Percentiles rank a stretch among this genome's conserved stretches.
phyloP scores from a whole-genome alignment of 164 flowering plant genomes.

The Sedum album region DNA sequence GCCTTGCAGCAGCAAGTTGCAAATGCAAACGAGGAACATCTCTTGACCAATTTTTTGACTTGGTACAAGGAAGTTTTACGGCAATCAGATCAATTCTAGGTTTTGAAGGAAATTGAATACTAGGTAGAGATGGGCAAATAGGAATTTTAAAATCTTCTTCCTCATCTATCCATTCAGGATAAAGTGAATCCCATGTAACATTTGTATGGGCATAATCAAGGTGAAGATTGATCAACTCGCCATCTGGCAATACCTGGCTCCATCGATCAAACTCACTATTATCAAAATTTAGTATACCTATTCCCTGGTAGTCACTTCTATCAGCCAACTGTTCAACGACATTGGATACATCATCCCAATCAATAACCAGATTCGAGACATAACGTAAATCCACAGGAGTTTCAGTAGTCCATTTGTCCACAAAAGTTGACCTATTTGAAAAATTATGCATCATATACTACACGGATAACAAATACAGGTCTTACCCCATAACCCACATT shows the following conservation, averaged over 20 bases:
- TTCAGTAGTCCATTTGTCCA: slow-evolving; percentile 43
- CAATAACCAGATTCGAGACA: slow-evolving; percentile 21
- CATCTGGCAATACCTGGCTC: slow-evolving; percentile 35
- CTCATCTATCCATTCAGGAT: slow-evolving; percentile 77
- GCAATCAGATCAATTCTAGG: slow-evolving; percentile 37
- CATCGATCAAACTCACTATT: slow-evolving; percentile 29
- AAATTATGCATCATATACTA: slow-evolving; percentile 6
- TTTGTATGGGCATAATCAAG: slow-evolving; percentile 31
- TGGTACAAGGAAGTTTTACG: slow-evolving; percentile 50
- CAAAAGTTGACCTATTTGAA: slow-evolving; percentile 20
- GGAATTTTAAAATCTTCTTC: slow-evolving; percentile 57
- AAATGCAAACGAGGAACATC: slow-evolving; percentile 50
- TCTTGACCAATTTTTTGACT: slow-evolving; percentile 41
- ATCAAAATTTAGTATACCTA: slow-evolving; percentile 51
- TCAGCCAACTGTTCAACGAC: slow-evolving; percentile 21
- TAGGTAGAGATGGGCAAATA: slow-evolving; percentile 41
- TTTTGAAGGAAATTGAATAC: slow-evolving; percentile 25
- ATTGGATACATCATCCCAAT: slow-evolving; percentile 38
- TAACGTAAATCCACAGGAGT: slow-evolving; percentile 29
- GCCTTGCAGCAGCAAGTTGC: slow-evolving; percentile 47
- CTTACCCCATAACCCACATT: neutral
- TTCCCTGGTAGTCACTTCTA: slow-evolving; percentile 29
- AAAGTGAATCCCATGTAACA: slow-evolving; percentile 51
- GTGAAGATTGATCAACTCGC: slow-evolving; percentile 23
- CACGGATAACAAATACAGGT: neutral